These are phyloP conservation scores for Thalia dealbata DNA, from an alignment of 176 grass and related monocot species.

Conservation along the genomic window DNA sequence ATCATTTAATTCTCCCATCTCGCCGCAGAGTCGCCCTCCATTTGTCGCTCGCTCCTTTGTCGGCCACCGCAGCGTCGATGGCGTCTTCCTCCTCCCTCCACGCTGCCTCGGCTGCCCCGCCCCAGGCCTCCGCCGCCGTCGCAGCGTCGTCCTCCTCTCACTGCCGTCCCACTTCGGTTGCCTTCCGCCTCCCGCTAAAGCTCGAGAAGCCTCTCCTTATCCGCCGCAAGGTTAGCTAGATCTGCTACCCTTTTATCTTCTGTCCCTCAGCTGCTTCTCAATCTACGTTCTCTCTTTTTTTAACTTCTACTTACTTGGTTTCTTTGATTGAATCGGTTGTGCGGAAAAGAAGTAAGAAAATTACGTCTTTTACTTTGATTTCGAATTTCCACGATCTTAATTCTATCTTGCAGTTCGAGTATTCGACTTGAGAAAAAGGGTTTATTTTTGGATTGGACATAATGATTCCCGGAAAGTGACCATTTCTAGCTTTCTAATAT, in stretches of 20 bases:
- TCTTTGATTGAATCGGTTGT: not conserved
- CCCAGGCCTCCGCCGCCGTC: not conserved
- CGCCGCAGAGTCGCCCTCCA: not conserved
- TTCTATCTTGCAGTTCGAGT: not conserved
- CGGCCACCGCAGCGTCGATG: not conserved
- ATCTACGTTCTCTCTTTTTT: not conserved
- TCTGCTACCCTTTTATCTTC: not conserved
- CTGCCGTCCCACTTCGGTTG: not conserved
- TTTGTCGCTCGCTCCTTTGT: not conserved
- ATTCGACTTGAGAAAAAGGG: not conserved
- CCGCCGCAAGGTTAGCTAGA: constrained; percentile 4
- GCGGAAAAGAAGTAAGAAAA: no score
- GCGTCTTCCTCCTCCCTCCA: not conserved
- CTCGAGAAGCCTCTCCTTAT: constrained; percentile 1
- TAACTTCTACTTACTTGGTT: not conserved
- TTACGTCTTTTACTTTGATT: not conserved
- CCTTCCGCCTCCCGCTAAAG: not conserved
- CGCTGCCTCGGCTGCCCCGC: not conserved
- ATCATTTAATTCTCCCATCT: not conserved
- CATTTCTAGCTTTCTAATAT: not conserved
- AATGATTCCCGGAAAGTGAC: not conserved
- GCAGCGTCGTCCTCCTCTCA: not conserved
- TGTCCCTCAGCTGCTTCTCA: not conserved
- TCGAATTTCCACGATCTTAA: not conserved
- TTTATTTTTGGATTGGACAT: not conserved